phyloP scores from a whole-genome alignment of 441 rosid genomes.

The Gossypium davidsonii region DNA sequence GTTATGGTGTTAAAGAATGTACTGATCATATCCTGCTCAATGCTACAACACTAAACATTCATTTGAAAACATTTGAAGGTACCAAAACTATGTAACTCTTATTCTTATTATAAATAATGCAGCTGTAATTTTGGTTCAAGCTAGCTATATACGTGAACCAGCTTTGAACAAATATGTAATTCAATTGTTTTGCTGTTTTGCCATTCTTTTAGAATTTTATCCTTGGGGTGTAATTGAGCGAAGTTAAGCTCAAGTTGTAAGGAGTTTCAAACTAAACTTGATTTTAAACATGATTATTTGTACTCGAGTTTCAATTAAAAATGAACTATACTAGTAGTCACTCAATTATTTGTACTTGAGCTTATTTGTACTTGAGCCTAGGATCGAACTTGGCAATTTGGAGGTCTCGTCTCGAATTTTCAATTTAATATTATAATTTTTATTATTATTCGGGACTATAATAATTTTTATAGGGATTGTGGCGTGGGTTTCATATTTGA shows the following conservation, averaged over 20 bases:
- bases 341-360: no score
- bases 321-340: no score
- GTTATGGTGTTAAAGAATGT: slow-evolving; percentile 5
- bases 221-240: not conserved
- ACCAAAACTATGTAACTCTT: not conserved
- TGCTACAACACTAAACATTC: not conserved
- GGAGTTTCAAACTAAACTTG: no score
- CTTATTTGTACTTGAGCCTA: no score
- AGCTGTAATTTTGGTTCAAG: not conserved
- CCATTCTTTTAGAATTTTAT: not conserved
- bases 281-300: no score
- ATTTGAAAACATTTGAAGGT: not conserved
- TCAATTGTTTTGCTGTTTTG: not conserved
- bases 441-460: no score
- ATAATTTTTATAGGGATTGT: no score
- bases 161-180: not conserved
- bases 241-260: not conserved
- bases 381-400: no score
- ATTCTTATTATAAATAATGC: not conserved
- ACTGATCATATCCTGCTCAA: not conserved
- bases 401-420: no score
- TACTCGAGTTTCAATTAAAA: no score
- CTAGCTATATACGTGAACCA: not conserved
- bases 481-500: no score
- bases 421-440: no score